Evolutionary conservation across 176 grass and related monocot genomes (phyloP).

Genomic region (Zoysia pacifica): DNA sequence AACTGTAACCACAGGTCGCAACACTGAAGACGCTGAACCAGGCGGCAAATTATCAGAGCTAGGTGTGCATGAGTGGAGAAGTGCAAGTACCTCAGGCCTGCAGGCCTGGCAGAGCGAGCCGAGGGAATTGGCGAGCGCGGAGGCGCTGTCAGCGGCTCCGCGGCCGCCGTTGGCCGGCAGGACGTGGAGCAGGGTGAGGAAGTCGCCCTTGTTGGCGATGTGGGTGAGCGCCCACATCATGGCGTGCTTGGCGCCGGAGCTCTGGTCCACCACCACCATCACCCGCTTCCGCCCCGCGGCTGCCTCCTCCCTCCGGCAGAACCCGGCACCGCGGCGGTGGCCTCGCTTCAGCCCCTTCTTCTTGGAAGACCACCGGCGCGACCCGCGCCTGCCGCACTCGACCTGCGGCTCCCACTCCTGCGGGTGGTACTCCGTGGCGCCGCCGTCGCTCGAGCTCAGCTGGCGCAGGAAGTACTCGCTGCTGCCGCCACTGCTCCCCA

Average conservation of each 20-base stretch:
- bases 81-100: conserved; percentile 68
- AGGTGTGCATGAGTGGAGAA: background rate
- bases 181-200: conserved; percentile 85
- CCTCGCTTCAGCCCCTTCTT: conserved; percentile 33
- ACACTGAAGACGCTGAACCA: background rate
- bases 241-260: conserved; percentile 16
- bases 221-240: conserved; percentile 68
- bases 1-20: background rate
- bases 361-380: conserved; percentile 68
- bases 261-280: conserved; percentile 59
- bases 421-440: conserved; percentile 7
- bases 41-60: background rate
- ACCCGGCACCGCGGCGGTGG: conserved; percentile 45
- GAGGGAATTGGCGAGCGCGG: conserved; percentile 69
- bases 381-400: conserved; percentile 44
- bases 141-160: conserved; percentile 35
- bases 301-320: conserved; percentile 35
- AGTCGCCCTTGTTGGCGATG: conserved; percentile 79
- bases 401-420: conserved; percentile 35
- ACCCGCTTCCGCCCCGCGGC: conserved; percentile 3
- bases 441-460: conserved; percentile 56
- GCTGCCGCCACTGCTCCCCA: conserved; percentile 61
- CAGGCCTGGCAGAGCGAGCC: conserved; percentile 77
- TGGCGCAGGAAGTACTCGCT: conserved; percentile 76
- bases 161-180: conserved; percentile 39